These are phyloP conservation scores for Theobroma cacao DNA, from an alignment of 345 rosid genomes.

Conservation along the genomic window DNA sequence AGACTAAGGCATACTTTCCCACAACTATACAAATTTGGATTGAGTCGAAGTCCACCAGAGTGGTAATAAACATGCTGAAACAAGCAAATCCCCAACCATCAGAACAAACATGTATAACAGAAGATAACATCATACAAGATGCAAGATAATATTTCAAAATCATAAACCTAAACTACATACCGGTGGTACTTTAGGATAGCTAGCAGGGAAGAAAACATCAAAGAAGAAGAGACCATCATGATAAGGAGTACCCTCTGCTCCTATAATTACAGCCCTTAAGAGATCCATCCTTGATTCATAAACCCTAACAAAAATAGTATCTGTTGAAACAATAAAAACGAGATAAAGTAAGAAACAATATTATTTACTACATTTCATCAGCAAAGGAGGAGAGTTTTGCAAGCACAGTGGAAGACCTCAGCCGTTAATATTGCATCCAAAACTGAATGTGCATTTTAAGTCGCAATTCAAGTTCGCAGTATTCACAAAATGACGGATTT, in stretches of 20 bases:
- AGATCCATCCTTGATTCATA: slow-evolving; percentile 95
- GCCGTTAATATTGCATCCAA: neutral
- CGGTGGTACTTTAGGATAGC: slow-evolving; percentile 76
- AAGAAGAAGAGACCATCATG: slow-evolving; percentile 94
- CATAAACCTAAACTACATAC: slow-evolving; percentile 37
- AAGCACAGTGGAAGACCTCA: neutral
- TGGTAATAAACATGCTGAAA: slow-evolving; percentile 72
- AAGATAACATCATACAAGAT: neutral
- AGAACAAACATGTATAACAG: slow-evolving; percentile 11
- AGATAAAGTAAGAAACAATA: neutral
- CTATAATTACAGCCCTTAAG: slow-evolving; percentile 85
- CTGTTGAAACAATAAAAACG: slow-evolving; percentile 28
- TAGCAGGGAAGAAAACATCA: slow-evolving; percentile 75
- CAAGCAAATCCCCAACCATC: slow-evolving; percentile 13
- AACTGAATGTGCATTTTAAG: neutral
- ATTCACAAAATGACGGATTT: neutral
- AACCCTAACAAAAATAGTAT: slow-evolving; percentile 80
- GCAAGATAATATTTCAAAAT: neutral
- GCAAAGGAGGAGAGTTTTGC: neutral
- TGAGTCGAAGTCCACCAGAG: slow-evolving; percentile 79
- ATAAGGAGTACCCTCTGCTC: slow-evolving; percentile 95
- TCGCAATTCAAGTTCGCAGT: neutral
- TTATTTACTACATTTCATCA: neutral
- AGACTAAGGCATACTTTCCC: slow-evolving; percentile 96
- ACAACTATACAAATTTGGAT: slow-evolving; percentile 68